A percentile compares a stretch with the other conserved stretches of the same genome.
Conservation (phyloP, 371 early-diverging fungal genomes). For the Rhizomucor miehei region DNA sequence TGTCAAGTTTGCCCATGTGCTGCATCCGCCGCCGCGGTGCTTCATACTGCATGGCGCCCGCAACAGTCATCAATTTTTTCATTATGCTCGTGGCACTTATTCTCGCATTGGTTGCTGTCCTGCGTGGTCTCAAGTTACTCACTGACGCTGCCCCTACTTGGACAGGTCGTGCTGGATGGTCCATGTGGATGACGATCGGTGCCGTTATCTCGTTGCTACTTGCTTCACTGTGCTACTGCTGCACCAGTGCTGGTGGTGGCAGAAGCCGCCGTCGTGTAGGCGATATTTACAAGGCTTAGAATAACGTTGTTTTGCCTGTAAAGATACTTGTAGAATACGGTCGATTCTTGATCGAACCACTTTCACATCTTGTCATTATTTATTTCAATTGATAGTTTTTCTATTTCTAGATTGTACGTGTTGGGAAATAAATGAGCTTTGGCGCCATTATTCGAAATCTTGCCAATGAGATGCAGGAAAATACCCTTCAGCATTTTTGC, state of each 20-base stretch:
- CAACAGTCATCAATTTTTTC: conserved; percentile 25
- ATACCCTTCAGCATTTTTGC: background rate
- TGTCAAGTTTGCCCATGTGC: conserved; percentile 26
- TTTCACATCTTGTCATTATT: no score
- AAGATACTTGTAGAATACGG: no score
- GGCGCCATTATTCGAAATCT: no score
- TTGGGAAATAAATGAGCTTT: no score
- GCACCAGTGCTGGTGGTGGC: background rate
- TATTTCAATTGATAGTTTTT: no score
- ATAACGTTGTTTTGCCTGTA: background rate
- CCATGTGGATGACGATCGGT: conserved; percentile 35
- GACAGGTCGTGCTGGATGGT: conserved; percentile 26
- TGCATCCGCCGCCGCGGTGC: conserved; percentile 20
- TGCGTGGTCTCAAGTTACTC: conserved; percentile 20
- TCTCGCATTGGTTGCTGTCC: conserved; percentile 19
- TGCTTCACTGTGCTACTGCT: conserved; percentile 3
- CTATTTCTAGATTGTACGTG: no score
- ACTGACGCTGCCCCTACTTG: conserved; percentile 11
- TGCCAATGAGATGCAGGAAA: no score
- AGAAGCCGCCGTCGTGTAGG: background rate
- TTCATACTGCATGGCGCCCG: conserved; percentile 20
- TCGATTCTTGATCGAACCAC: no score
- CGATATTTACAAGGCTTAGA: background rate
- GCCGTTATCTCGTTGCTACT: conserved; percentile 5
- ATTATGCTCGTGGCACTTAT: conserved; percentile 28